phyloP scores from a whole-genome alignment of 495 filamentous ascomycete species.

The Penicillium cinerascens region DNA sequence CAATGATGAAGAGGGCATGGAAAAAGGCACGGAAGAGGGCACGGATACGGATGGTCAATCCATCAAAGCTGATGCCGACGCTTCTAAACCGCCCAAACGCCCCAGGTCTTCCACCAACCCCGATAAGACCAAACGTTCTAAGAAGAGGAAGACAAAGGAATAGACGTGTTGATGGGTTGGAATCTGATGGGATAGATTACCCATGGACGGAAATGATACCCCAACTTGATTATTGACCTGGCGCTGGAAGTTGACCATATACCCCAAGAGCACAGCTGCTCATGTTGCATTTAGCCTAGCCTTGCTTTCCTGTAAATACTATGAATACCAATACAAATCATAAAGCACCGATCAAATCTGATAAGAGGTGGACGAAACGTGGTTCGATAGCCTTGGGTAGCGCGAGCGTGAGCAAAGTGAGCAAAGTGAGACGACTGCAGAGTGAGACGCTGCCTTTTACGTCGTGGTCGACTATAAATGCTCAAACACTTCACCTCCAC shows the following conservation, averaged over 20 bases:
- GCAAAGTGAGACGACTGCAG: not conserved
- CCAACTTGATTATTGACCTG: no score
- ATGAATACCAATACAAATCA: not conserved
- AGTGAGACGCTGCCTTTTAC: not conserved
- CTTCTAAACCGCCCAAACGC: not conserved
- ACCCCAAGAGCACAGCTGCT: not conserved
- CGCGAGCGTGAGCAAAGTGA: not conserved
- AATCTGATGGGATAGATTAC: no score
- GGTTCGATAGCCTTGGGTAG: not conserved
- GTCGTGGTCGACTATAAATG: no score
- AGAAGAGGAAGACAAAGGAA: not conserved
- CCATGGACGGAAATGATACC: no score
- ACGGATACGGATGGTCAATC: not conserved
- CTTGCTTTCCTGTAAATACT: not conserved
- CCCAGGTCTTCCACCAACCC: not conserved
- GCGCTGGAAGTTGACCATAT: not conserved
- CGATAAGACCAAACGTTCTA: not conserved
- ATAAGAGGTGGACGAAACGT: not conserved
- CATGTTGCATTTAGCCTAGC: not conserved
- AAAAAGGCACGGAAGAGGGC: not conserved
- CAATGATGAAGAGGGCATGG: not conserved
- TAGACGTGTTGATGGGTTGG: not conserved
- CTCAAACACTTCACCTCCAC: constrained; percentile 2
- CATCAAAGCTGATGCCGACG: not conserved
- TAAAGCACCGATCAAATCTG: not conserved